A percentile compares a stretch with the other conserved stretches of the same genome.
These are phyloP conservation scores for Phytophthora cactorum DNA, from an alignment of 352 stramenopile genomes.

Conservation along the genomic window DNA sequence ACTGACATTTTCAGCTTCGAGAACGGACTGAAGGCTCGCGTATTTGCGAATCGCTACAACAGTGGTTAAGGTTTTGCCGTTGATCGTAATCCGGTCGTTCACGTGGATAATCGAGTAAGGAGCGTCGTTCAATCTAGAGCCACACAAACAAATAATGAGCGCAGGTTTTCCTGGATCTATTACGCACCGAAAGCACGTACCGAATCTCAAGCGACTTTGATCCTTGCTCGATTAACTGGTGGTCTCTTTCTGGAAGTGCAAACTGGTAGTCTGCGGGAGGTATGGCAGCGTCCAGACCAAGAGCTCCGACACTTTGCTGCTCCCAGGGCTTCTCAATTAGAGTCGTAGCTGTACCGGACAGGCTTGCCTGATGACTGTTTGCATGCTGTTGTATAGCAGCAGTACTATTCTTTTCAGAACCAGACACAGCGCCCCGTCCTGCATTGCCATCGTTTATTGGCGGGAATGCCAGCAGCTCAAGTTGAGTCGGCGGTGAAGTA, in stretches of 20 bases:
- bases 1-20: conserved; percentile 60
- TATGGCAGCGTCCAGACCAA: conserved; percentile 18
- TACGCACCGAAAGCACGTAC: conserved; percentile 27
- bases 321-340: conserved; percentile 38
- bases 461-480: conserved; percentile 37
- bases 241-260: conserved; percentile 45
- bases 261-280: conserved; percentile 68
- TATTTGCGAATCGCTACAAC: conserved; percentile 71
- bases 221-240: conserved; percentile 53
- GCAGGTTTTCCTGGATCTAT: neutral
- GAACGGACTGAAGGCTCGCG: conserved; percentile 52
- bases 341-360: neutral
- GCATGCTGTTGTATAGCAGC: conserved; percentile 2
- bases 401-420: conserved; percentile 4
- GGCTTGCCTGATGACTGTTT: conserved; percentile 2
- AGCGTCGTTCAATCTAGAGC: conserved; percentile 55
- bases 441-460: neutral
- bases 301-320: conserved; percentile 8
- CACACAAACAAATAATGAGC: neutral
- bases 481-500: conserved; percentile 8
- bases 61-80: conserved; percentile 46
- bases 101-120: conserved; percentile 77
- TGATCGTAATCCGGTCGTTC: conserved; percentile 74
- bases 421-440: neutral
- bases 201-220: conserved; percentile 71